phyloP scores from a whole-genome alignment of 257 asterid genomes.

The Mentha longifolia region DNA sequence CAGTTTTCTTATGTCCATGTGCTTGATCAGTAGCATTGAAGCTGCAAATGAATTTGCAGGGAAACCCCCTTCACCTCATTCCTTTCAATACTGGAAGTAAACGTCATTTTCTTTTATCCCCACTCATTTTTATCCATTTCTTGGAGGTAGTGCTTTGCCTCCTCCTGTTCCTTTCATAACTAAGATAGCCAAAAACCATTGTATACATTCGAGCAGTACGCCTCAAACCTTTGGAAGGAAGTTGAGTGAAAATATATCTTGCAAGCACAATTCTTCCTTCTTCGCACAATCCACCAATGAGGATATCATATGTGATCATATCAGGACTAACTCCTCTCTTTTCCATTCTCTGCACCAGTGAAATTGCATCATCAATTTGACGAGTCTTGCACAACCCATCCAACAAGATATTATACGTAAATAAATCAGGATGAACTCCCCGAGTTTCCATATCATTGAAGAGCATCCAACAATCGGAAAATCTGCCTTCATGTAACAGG shows the following conservation, averaged over 20 bases:
- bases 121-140: background rate
- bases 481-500: slow-evolving; percentile 5
- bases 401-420: slow-evolving; percentile 7
- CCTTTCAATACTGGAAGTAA: background rate
- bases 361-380: slow-evolving; percentile 20
- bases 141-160: background rate
- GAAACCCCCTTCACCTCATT: background rate
- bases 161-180: background rate
- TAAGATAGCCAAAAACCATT: slow-evolving; percentile 1
- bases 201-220: slow-evolving; percentile 1
- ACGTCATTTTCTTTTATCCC: background rate
- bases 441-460: slow-evolving; percentile 10
- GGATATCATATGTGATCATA: background rate
- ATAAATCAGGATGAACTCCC: background rate
- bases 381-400: slow-evolving; percentile 20
- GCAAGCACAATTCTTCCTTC: slow-evolving; percentile 19
- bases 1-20: background rate
- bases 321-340: slow-evolving; percentile 5
- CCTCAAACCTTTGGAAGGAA: slow-evolving; percentile 26
- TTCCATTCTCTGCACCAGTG: slow-evolving; percentile 16
- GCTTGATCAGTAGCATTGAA: slow-evolving; percentile 1
- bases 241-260: background rate
- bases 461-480: slow-evolving; percentile 25
- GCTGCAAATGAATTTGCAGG: background rate
- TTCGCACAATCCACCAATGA: slow-evolving; percentile 20